Conservation (phyloP, 306 rosid species). For the Spatholobus suberectus region DNA sequence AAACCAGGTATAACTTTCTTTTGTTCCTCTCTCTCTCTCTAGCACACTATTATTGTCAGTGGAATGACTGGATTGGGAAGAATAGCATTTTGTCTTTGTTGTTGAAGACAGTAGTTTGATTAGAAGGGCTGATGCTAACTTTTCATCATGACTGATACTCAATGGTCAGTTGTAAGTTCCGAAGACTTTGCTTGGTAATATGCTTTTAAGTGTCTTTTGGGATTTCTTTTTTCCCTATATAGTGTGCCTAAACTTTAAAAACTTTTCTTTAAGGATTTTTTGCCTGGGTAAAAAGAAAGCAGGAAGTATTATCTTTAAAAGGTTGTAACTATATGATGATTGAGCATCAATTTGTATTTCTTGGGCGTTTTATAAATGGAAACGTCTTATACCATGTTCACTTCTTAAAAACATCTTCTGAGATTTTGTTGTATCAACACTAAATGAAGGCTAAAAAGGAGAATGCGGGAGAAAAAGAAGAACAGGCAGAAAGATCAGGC, state of each 20-base stretch:
- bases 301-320: background rate
- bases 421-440: conserved; percentile 41
- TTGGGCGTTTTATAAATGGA: background rate
- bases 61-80: conserved; percentile 8
- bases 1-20: conserved; percentile 55
- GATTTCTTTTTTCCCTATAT: background rate
- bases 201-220: conserved; percentile 13
- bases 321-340: background rate
- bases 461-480: conserved; percentile 60
- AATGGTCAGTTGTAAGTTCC: background rate
- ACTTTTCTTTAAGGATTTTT: background rate
- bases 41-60: background rate
- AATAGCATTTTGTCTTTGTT: conserved; percentile 1
- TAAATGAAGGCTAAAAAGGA: conserved; percentile 62
- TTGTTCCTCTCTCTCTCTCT: background rate
- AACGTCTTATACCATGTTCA: conserved; percentile 27
- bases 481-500: conserved; percentile 56
- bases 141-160: background rate
- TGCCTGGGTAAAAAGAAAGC: background rate
- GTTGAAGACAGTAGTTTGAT: conserved; percentile 1
- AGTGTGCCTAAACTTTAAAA: conserved; percentile 9
- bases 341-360: conserved; percentile 13
- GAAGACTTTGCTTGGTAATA: conserved; percentile 16
- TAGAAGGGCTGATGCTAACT: conserved; percentile 9
- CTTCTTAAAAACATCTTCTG: conserved; percentile 28